Conservation (phyloP, 768 basidiomycete species). For the Candolleomyces aberdarensis region DNA sequence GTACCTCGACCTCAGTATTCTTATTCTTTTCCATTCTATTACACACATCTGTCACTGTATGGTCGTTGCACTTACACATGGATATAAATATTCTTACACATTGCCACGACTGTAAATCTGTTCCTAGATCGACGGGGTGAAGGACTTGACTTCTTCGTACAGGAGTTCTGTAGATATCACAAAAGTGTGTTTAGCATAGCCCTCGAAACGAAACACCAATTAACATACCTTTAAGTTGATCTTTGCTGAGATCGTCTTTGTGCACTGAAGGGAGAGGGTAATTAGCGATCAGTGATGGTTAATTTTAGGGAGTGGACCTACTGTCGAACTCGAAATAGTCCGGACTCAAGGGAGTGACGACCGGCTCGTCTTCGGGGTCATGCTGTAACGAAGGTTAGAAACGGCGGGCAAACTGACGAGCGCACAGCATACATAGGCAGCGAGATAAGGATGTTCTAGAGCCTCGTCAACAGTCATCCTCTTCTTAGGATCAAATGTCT, state of each 20-base stretch:
- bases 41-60: neutral
- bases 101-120: neutral
- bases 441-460: conserved; percentile 77
- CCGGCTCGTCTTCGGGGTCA: conserved; percentile 88
- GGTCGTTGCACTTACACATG: neutral
- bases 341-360: conserved; percentile 73
- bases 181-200: conserved; percentile 9
- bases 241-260: conserved; percentile 74
- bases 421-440: conserved; percentile 57
- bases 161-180: conserved; percentile 48
- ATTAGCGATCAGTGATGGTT: neutral
- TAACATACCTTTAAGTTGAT: conserved; percentile 60
- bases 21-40: neutral
- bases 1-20: neutral
- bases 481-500: conserved; percentile 89
- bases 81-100: neutral
- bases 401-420: neutral
- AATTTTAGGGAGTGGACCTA: conserved; percentile 29
- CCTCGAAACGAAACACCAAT: conserved; percentile 8
- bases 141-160: conserved; percentile 80
- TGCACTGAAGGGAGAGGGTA: conserved; percentile 37
- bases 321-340: conserved; percentile 91
- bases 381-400: conserved; percentile 41
- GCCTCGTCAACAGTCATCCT: conserved; percentile 81
- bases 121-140: conserved; percentile 58